These are phyloP conservation scores for Solanum aculeatissimum DNA, from an alignment of 305 asterid species.

Conservation along the genomic window DNA sequence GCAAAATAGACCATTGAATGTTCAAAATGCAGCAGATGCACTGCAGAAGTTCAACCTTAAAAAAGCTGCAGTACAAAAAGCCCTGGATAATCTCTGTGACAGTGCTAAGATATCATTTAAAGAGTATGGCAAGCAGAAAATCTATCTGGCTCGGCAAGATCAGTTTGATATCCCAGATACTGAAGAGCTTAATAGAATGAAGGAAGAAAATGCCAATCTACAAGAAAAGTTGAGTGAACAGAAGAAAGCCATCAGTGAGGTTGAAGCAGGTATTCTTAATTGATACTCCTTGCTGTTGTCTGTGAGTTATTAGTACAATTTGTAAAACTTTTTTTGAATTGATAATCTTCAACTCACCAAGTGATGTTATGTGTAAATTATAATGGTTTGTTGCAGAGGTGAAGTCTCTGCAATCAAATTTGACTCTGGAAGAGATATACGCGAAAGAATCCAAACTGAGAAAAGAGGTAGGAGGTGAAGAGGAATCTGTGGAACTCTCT, in stretches of 20 bases:
- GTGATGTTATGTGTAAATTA: not conserved
- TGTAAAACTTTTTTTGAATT: not conserved
- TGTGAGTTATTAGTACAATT: not conserved
- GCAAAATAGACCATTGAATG: conserved; percentile 90
- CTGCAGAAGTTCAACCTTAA: conserved; percentile 86
- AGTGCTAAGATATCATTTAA: conserved; percentile 69
- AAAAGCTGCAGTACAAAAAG: conserved; percentile 72
- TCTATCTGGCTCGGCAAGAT: conserved; percentile 87
- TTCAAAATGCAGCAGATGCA: conserved; percentile 78
- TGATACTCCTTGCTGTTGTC: not conserved
- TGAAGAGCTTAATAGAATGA: conserved; percentile 83
- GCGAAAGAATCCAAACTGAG: conserved; percentile 39
- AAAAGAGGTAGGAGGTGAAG: conserved; percentile 38
- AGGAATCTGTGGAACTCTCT: not conserved
- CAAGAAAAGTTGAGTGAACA: conserved; percentile 51
- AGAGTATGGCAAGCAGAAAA: conserved; percentile 97
- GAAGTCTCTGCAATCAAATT: conserved; percentile 71
- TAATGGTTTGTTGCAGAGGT: conserved; percentile 37
- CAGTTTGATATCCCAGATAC: conserved; percentile 82
- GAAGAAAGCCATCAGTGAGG: conserved; percentile 47
- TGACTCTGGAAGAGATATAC: conserved; percentile 70
- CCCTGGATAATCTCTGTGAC: conserved; percentile 79
- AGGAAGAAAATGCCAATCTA: conserved; percentile 59
- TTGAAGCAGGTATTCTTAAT: conserved; percentile 57
- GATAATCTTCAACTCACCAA: not conserved